phyloP scores from a whole-genome alignment of 148 eudicot genomes.

The Vaccinium myrtillus region DNA sequence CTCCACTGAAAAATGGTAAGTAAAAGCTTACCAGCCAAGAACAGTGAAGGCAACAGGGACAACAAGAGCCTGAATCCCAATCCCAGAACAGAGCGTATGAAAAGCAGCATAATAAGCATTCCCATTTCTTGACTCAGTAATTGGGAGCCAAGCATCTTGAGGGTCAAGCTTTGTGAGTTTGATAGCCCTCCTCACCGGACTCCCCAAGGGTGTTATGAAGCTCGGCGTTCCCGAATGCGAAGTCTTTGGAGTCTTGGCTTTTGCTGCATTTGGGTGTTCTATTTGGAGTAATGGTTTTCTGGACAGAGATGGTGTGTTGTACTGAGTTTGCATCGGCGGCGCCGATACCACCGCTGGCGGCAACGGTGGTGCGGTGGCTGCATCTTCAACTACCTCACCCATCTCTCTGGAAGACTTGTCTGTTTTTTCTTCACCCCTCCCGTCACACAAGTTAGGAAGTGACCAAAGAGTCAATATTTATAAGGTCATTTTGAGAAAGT shows the following conservation, averaged over 20 bases:
- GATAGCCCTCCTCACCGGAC: constrained; percentile 16
- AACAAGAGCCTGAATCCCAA: constrained; percentile 19
- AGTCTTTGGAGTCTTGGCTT: not conserved
- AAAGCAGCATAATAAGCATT: constrained; percentile 21
- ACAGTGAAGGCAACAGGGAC: constrained; percentile 22
- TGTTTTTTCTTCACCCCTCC: not conserved
- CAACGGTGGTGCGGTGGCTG: not conserved
- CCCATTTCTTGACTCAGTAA: constrained; percentile 24
- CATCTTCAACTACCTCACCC: constrained; percentile 20
- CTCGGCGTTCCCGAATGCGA: not conserved
- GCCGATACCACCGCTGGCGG: not conserved
- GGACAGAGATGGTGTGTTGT: constrained; percentile 17
- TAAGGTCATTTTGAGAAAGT: not conserved
- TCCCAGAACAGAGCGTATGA: constrained; percentile 18
- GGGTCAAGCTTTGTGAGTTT: constrained; percentile 13
- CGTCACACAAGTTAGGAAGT: not conserved
- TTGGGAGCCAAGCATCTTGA: constrained; percentile 25
- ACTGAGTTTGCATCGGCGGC: constrained; percentile 16
- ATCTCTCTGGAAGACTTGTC: not conserved
- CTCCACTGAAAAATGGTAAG: not conserved
- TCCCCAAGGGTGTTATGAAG: constrained; percentile 19
- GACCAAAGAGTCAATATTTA: not conserved
- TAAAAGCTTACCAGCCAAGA: constrained; percentile 19
- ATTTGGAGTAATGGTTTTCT: constrained; percentile 10
- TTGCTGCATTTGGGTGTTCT: not conserved